Evolutionary conservation across 2,329 filamentous ascomycete genomes (phyloP).

Genomic region (Diplodia mutila): DNA sequence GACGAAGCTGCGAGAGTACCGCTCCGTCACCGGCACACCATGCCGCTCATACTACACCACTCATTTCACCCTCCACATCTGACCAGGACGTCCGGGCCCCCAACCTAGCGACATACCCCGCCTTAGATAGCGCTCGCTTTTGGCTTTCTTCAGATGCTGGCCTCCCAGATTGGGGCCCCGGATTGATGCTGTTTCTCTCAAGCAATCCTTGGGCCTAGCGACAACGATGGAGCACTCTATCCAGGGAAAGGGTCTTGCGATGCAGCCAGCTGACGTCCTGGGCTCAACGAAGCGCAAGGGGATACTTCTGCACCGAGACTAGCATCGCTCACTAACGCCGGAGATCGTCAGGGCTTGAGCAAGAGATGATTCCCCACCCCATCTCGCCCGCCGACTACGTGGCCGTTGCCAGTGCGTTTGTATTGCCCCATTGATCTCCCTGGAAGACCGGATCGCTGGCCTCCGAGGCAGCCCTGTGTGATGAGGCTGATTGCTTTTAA

Average conservation of each 20-base stretch:
- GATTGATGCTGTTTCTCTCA: not conserved
- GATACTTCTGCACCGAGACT: conserved; percentile 12
- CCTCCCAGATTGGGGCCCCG: not conserved
- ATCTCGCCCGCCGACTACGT: not conserved
- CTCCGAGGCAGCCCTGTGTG: not conserved
- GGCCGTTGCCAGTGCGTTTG: not conserved
- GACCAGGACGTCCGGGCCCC: not conserved
- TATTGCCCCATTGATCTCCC: not conserved
- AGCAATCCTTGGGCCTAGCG: not conserved
- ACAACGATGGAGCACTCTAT: not conserved
- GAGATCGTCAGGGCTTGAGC: conserved; percentile 12
- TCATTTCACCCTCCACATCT: too few species aligned
- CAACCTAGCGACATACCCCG: not conserved
- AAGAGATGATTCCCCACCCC: not conserved
- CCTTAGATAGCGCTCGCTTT: not conserved
- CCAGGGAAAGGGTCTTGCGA: not conserved
- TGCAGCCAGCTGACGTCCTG: not conserved
- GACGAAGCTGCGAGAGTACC: not conserved
- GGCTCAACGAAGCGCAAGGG: not conserved
- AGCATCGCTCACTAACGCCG: conserved; percentile 14
- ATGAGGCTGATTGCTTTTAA: too few species aligned
- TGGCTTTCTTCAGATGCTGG: not conserved
- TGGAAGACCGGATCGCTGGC: not conserved
- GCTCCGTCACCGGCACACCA: not conserved
- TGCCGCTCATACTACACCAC: too few species aligned